phyloP scores from a whole-genome alignment of 1,284 basidiomycete species.

The Phylloboletellus chloephorus region DNA sequence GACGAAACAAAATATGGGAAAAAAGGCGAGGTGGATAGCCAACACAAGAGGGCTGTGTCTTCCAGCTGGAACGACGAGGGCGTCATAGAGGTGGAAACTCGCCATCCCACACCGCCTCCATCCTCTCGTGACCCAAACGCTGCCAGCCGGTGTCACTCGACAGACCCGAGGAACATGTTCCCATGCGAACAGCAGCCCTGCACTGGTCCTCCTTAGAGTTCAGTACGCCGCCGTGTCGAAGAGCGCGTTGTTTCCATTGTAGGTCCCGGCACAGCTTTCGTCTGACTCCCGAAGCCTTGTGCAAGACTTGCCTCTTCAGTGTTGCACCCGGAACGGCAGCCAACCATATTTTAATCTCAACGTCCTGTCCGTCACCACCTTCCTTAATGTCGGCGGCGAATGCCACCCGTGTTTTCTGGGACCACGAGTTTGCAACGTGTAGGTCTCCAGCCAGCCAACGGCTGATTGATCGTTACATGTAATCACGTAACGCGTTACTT shows the following conservation, averaged over 20 bases:
- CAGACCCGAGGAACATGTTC: too few species aligned
- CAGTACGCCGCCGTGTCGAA: too few species aligned
- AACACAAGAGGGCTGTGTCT: slow-evolving; percentile 9
- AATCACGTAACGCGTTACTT: slow-evolving; percentile 13
- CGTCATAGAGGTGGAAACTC: background rate
- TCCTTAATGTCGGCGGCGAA: slow-evolving; percentile 2
- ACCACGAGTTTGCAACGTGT: slow-evolving; percentile 24
- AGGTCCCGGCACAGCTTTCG: slow-evolving; percentile 4
- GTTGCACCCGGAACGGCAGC: background rate
- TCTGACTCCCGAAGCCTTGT: slow-evolving; percentile 14
- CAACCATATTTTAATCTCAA: slow-evolving; percentile 5
- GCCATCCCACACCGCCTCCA: background rate
- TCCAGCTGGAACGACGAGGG: slow-evolving; percentile 10
- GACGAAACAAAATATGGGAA: background rate
- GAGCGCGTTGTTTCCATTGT: slow-evolving; percentile 2
- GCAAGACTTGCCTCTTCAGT: slow-evolving; percentile 4
- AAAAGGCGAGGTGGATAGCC: background rate
- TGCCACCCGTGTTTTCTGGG: background rate
- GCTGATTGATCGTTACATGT: background rate
- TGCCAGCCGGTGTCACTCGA: slow-evolving; percentile 10
- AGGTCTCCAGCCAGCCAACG: slow-evolving; percentile 8
- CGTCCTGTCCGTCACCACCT: background rate
- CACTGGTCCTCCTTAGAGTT: too few species aligned
- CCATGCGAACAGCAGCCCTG: too few species aligned
- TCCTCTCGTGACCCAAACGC: slow-evolving; percentile 16